phyloP scores from a whole-genome alignment of 805 yeast species.

The Komagataella populi region DNA sequence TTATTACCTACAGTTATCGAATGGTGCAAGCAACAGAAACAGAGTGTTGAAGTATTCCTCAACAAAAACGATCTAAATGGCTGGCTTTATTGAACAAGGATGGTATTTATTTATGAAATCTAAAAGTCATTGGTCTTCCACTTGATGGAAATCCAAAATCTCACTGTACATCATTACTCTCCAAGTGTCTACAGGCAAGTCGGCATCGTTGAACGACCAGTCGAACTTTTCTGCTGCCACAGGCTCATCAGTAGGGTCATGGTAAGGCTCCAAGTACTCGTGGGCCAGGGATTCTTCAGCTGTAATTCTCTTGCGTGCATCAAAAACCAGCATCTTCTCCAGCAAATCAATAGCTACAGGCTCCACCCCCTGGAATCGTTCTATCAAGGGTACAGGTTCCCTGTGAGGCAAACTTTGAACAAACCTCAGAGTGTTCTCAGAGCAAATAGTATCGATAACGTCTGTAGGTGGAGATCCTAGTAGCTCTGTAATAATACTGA shows the following conservation, averaged over 20 bases:
- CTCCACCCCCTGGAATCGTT: slow-evolving; percentile 68
- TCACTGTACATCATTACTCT: slow-evolving; percentile 98
- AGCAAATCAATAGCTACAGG: slow-evolving; percentile 81
- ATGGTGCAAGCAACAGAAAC: background rate
- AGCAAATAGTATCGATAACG: slow-evolving; percentile 90
- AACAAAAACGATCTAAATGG: background rate
- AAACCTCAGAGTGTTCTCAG: slow-evolving; percentile 88
- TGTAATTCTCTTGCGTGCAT: slow-evolving; percentile 86
- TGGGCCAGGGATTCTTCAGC: slow-evolving; percentile 86
- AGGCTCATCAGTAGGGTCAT: slow-evolving; percentile 96
- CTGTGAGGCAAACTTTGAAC: slow-evolving; percentile 88
- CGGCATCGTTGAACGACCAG: slow-evolving; percentile 98
- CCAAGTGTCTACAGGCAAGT: slow-evolving; percentile 96
- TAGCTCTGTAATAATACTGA: slow-evolving; percentile 89
- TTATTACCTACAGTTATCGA: background rate
- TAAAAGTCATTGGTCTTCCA: slow-evolving; percentile 26
- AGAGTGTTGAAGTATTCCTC: background rate
- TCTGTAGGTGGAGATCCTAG: slow-evolving; percentile 90
- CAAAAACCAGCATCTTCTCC: slow-evolving; percentile 85
- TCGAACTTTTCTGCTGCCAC: slow-evolving; percentile 85
- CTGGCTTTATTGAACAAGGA: background rate
- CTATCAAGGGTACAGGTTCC: slow-evolving; percentile 80
- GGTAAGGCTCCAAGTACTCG: slow-evolving; percentile 88
- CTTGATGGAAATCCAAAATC: slow-evolving; percentile 90
- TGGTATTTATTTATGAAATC: slow-evolving; percentile 12